phyloP scores from a whole-genome alignment of 495 filamentous ascomycete species.

The Lasiosphaeria miniovina region DNA sequence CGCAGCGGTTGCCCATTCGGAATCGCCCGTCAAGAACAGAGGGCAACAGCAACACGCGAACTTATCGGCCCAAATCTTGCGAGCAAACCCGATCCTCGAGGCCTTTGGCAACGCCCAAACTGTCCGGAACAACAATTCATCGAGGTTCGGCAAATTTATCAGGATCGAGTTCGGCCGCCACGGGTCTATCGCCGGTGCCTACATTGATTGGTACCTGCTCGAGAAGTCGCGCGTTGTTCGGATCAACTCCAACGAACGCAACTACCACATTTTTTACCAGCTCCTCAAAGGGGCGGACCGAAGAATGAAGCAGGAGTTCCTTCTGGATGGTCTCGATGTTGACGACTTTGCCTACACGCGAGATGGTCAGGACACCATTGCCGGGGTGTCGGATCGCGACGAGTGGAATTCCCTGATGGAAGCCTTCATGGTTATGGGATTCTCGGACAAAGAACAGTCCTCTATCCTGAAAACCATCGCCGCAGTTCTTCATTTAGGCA shows the following conservation, averaged over 20 bases:
- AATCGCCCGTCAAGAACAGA: slow-evolving; percentile 62
- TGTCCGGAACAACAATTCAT: slow-evolving; percentile 97
- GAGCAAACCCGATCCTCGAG: slow-evolving; percentile 97
- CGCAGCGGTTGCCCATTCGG: slow-evolving; percentile 85
- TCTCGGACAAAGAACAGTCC: slow-evolving; percentile 79
- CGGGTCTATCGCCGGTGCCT: slow-evolving; percentile 92
- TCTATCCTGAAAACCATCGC: slow-evolving; percentile 85
- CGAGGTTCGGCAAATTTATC: slow-evolving; percentile 98
- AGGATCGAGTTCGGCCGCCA: slow-evolving; percentile 89
- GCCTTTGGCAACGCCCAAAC: slow-evolving; percentile 98
- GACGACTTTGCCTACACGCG: slow-evolving; percentile 89
- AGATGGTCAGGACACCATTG: slow-evolving; percentile 85
- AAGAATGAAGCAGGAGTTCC: slow-evolving; percentile 67
- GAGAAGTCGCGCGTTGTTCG: slow-evolving; percentile 96
- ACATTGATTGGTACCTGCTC: slow-evolving; percentile 96
- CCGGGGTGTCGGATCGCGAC: slow-evolving; percentile 83
- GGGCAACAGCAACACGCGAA: slow-evolving; percentile 66
- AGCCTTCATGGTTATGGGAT: slow-evolving; percentile 92
- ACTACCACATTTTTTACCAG: slow-evolving; percentile 99
- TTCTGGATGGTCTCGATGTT: slow-evolving; percentile 67
- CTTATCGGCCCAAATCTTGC: slow-evolving; percentile 93
- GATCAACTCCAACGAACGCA: slow-evolving; percentile 80
- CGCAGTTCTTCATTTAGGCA: slow-evolving; percentile 89
- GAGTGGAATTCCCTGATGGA: slow-evolving; percentile 91
- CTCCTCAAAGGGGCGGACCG: slow-evolving; percentile 78